phyloP scores from a whole-genome alignment of 2,329 filamentous ascomycete species.

The Diaporthe sp. region DNA sequence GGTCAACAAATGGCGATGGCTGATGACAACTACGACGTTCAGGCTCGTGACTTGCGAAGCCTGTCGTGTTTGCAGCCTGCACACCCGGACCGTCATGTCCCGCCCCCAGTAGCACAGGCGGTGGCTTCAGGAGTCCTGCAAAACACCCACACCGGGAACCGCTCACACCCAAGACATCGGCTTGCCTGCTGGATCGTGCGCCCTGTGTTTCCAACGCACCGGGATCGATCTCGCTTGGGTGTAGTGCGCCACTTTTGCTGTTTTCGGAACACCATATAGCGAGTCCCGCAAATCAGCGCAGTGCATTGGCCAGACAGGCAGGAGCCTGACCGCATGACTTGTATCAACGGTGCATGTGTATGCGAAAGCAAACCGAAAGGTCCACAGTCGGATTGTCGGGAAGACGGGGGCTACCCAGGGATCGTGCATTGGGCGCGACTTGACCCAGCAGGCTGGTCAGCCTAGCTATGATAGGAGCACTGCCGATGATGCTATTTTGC shows the following conservation, averaged over 20 bases:
- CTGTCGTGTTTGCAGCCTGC: not conserved
- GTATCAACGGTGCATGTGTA: constrained; percentile 9
- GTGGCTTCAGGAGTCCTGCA: not conserved
- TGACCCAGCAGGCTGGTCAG: constrained; percentile 20
- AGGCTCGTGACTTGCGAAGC: not conserved
- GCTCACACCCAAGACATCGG: not conserved
- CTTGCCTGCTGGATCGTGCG: constrained; percentile 13
- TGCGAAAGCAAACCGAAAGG: not conserved
- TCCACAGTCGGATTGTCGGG: not conserved
- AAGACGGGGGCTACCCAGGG: constrained; percentile 15
- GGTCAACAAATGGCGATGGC: not conserved
- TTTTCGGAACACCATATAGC: not conserved
- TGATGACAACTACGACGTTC: not conserved
- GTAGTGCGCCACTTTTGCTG: not conserved
- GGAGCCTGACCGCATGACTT: constrained; percentile 16
- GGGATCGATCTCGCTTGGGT: constrained; percentile 31
- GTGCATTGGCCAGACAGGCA: not conserved
- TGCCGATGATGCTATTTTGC: constrained; percentile 4
- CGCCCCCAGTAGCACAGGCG: not conserved
- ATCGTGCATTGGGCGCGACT: constrained; percentile 13
- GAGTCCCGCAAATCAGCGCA: not conserved
- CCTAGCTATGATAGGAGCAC: constrained; percentile 10
- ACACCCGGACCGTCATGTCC: not conserved
- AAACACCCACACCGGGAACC: not conserved
- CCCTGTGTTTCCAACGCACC: not conserved